Percentiles rank a stretch among this genome's conserved stretches.
These are phyloP conservation scores for Microstegium vimineum DNA, from an alignment of 176 grass and related monocot species.

Conservation along the genomic window DNA sequence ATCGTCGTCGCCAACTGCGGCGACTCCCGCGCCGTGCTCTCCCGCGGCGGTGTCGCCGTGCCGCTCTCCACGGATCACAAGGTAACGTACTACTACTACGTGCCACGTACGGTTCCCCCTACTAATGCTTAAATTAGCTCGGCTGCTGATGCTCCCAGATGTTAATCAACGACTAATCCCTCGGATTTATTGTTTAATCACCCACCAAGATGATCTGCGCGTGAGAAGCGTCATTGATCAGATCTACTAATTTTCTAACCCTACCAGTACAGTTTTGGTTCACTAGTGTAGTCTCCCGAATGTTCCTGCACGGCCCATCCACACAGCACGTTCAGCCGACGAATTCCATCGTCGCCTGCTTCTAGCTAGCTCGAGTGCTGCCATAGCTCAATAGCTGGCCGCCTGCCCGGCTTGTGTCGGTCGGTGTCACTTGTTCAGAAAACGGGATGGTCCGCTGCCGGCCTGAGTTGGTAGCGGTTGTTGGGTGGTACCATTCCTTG, in stretches of 20 bases:
- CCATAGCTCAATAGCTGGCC: background rate
- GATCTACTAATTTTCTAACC: conserved; percentile 8
- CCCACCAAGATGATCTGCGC: background rate
- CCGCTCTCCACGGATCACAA: conserved; percentile 83
- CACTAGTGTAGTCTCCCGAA: conserved; percentile 9
- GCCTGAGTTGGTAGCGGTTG: conserved; percentile 3
- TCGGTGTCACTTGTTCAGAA: background rate
- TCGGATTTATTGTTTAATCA: background rate
- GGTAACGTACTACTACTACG: conserved; percentile 18
- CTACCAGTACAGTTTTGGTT: background rate
- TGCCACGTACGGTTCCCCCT: background rate
- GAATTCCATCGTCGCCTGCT: background rate
- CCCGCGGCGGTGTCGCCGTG: conserved; percentile 46
- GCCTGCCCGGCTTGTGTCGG: background rate
- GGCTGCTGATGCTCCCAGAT: background rate
- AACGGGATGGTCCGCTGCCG: background rate
- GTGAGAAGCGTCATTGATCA: background rate
- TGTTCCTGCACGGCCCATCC: background rate
- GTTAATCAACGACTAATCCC: background rate
- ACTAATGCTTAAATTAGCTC: background rate
- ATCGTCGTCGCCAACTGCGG: conserved; percentile 90
- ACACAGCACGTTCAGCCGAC: background rate
- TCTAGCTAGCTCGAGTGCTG: background rate
- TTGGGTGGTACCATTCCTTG: background rate
- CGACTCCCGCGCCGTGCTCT: conserved; percentile 75